Percentiles rank a stretch among this genome's conserved stretches.
Conservation (phyloP, 228 moss, liverwort and hornwort genomes). For the Sphagnum fallax region DNA sequence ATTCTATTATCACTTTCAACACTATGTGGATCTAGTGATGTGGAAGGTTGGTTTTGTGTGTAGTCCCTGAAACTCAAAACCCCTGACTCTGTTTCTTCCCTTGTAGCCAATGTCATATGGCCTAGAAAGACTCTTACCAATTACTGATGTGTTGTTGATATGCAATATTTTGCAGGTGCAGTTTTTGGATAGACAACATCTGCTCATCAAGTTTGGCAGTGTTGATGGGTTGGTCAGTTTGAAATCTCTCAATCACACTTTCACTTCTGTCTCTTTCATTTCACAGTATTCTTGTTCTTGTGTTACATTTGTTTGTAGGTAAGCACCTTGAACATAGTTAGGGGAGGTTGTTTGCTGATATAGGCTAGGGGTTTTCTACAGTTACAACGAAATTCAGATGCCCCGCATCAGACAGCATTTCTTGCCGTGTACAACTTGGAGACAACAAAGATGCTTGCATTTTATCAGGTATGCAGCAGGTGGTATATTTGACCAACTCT, state of each 20-base stretch:
- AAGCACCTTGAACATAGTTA: background rate
- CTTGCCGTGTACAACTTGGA: slow-evolving; percentile 90
- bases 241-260: too few species aligned
- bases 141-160: too few species aligned
- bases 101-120: too few species aligned
- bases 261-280: too few species aligned
- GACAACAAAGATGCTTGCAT: slow-evolving; percentile 81
- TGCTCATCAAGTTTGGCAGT: slow-evolving; percentile 95
- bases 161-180: slow-evolving; percentile 57
- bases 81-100: too few species aligned
- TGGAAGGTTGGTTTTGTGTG: slow-evolving; percentile 64
- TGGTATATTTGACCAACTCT: background rate
- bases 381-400: slow-evolving; percentile 69
- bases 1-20: slow-evolving; percentile 87
- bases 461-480: slow-evolving; percentile 59
- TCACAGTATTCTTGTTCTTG: too few species aligned
- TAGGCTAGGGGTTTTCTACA: slow-evolving; percentile 10
- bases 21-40: slow-evolving; percentile 88
- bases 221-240: slow-evolving; percentile 81
- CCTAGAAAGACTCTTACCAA: too few species aligned
- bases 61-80: too few species aligned
- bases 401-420: slow-evolving; percentile 69
- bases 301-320: background rate
- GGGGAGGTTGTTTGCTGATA: background rate
- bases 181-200: slow-evolving; percentile 90